A percentile compares a stretch with the other conserved stretches of the same genome.
Conservation (phyloP, 495 filamentous ascomycete genomes). For the Bathelium albidoporum region DNA sequence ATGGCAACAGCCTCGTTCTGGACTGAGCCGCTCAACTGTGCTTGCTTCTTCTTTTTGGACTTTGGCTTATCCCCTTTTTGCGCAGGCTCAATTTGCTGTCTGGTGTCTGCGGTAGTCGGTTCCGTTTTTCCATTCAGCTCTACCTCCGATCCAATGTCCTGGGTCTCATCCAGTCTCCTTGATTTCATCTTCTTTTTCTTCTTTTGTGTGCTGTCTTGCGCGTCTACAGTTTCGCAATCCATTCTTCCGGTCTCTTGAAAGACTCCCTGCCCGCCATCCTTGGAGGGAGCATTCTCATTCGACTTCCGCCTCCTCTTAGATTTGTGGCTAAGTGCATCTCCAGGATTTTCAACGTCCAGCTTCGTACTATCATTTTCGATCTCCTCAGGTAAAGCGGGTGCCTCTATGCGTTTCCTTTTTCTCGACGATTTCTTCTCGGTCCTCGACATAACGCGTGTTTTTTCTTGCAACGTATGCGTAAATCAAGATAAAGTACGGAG, state of each 20-base stretch:
- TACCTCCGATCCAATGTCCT: background rate
- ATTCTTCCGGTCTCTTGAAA: no score
- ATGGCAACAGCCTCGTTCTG: conserved; percentile 3
- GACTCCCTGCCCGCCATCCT: background rate
- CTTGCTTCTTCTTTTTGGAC: conserved; percentile 1
- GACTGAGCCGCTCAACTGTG: background rate
- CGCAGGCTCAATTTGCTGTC: background rate
- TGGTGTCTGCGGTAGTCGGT: background rate
- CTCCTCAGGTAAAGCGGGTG: background rate
- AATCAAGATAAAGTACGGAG: no score
- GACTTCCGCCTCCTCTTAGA: background rate
- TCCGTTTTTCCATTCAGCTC: background rate
- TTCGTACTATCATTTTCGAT: background rate
- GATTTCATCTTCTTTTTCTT: no score
- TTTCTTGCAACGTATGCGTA: no score
- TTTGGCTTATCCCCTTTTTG: background rate
- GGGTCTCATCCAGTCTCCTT: no score
- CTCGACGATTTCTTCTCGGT: background rate
- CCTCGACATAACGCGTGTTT: background rate
- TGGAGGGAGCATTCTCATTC: background rate
- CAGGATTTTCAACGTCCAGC: background rate
- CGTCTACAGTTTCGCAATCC: no score
- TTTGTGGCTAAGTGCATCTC: background rate
- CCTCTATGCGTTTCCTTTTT: background rate
- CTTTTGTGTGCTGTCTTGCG: no score